Percentiles rank a stretch among this genome's conserved stretches.
These are phyloP conservation scores for Aspergillus sp. DNA, from an alignment of 2,329 filamentous ascomycete genomes.

Conservation along the genomic window DNA sequence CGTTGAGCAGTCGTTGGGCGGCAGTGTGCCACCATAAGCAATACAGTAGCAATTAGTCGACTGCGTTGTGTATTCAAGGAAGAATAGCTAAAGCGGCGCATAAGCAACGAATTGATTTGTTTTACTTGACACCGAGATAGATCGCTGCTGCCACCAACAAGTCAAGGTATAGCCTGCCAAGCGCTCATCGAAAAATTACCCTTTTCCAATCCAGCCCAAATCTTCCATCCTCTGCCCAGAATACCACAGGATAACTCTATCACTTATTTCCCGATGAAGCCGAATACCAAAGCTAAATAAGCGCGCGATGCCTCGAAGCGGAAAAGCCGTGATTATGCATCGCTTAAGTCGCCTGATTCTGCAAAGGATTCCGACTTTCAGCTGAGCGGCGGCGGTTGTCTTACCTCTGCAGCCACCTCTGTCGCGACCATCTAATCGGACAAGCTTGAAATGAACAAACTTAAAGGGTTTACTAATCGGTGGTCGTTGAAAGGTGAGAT, in stretches of 20 bases:
- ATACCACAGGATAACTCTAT: background rate
- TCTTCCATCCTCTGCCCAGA: background rate
- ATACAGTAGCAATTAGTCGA: too few relatives aligned
- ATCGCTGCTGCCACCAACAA: too few relatives aligned
- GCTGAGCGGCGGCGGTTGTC: background rate
- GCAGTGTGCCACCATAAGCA: too few relatives aligned
- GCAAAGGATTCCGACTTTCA: background rate
- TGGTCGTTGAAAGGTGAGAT: slow-evolving; percentile 2
- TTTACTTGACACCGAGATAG: too few relatives aligned
- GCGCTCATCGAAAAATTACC: background rate
- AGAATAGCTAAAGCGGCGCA: too few relatives aligned
- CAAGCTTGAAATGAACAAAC: background rate
- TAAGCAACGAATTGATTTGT: too few relatives aligned
- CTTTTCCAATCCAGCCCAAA: background rate
- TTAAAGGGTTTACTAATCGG: background rate
- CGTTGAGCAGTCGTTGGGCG: too few relatives aligned
- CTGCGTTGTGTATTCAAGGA: too few relatives aligned
- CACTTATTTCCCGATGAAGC: background rate
- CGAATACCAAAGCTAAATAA: background rate
- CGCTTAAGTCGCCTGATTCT: background rate
- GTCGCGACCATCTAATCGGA: background rate
- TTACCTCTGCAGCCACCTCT: background rate
- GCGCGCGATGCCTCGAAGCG: background rate
- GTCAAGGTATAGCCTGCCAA: background rate
- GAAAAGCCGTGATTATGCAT: background rate